These are phyloP conservation scores for Petunia secreta DNA, from an alignment of 257 asterid species.

Conservation along the genomic window DNA sequence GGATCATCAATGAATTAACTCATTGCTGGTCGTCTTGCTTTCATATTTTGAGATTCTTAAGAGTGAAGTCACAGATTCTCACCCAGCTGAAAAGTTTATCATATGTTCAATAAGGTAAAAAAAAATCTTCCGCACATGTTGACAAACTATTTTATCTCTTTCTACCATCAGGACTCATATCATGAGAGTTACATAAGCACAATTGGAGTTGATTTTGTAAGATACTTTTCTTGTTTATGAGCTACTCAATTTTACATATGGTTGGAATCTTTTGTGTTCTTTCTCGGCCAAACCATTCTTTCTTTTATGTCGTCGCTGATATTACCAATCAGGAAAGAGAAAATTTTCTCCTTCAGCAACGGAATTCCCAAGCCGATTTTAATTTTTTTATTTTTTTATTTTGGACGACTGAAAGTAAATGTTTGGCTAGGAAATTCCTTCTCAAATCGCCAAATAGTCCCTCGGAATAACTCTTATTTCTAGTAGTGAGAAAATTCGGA, in stretches of 20 bases:
- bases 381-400: too few relatives aligned
- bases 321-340: neutral
- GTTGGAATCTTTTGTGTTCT: constrained; percentile 9
- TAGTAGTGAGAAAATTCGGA: constrained; percentile 11
- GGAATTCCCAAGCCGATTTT: too few relatives aligned
- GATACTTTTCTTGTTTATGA: constrained; percentile 27
- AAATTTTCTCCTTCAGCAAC: too few relatives aligned
- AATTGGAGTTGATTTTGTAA: constrained; percentile 66
- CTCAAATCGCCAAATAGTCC: too few relatives aligned
- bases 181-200: constrained; percentile 69
- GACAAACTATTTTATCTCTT: neutral
- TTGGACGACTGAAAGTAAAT: too few relatives aligned
- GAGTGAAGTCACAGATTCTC: constrained; percentile 3
- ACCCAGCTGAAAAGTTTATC: neutral
- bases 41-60: constrained; percentile 9
- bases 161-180: constrained; percentile 53
- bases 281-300: neutral
- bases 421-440: too few relatives aligned
- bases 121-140: neutral
- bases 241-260: neutral
- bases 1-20: constrained; percentile 12
- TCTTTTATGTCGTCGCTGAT: constrained; percentile 5
- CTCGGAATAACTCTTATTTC: too few relatives aligned
- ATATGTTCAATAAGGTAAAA: neutral
- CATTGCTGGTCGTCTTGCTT: neutral